Evolutionary conservation across 768 basidiomycete genomes (phyloP), one percentile per base, ranked within the genome.

Genomic region (Fomitopsis serialis): DNA sequence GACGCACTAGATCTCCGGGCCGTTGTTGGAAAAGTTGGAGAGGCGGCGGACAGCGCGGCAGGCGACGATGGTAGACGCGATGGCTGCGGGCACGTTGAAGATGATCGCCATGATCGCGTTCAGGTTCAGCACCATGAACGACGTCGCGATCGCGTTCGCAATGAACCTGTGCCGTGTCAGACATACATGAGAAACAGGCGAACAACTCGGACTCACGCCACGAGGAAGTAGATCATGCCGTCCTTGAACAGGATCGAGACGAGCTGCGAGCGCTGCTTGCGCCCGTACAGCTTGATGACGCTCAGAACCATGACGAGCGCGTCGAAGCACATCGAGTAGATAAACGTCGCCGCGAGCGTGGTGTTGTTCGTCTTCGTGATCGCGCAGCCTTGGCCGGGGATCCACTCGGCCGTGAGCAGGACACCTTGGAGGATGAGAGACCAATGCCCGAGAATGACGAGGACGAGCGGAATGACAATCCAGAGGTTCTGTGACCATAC

Each of bases 251-350:
- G 81, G 71, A 89, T 72, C 27, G 75, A 74, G 22, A 80, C 74
- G 13, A 89, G 77, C 47, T 74, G 74, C 27, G 65, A 66, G 7
- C 55, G 58, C 75, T 79, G 35, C 68, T 63, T 19, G 42, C 60
- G 65, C 32, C 23, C 70, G 56, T 66, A 60, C 22, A 89, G 75
- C 62, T 84, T 87, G 67, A 78, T 81, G 12, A 75, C 78, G 35
- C 79, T 86, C 58, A 89, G 67, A 23, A 71, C 54, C 43, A 88
- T 73, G 36, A 87, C 83, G 25, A 77, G 54, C 21, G 85, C 69
- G 63, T 89, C 87, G 62, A 89, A 87, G 61, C 74, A 72, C 87
- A 89, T 89, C 27, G 85, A 81, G 59, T 89, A 89, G 29, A 87
- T 83, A 66, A 87, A 89, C 3, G 83, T 83, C 2, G 82, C 81